A percentile compares a stretch with the other conserved stretches of the same genome.
Conservation (phyloP, 140 eudicot species). For the Oenanthe javanica region DNA sequence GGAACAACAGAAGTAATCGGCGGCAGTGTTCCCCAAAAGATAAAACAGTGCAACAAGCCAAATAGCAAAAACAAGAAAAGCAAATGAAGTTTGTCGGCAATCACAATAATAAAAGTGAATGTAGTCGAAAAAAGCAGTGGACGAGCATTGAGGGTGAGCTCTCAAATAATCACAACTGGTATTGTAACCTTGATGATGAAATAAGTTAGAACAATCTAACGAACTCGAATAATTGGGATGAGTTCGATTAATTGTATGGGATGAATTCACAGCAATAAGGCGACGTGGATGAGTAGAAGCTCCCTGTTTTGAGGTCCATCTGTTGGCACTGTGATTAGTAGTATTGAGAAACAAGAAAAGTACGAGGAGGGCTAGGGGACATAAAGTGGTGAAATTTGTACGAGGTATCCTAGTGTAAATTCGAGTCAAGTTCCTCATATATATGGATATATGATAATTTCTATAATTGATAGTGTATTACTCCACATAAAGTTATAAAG, state of each 20-base stretch:
- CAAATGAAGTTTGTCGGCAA: conserved; percentile 51
- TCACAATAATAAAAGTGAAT: conserved; percentile 67
- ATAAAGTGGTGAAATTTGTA: not conserved
- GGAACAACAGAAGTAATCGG: conserved; percentile 93
- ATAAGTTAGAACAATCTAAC: conserved; percentile 39
- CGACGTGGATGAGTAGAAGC: conserved; percentile 12
- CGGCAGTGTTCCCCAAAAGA: conserved; percentile 90
- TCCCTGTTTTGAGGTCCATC: conserved; percentile 31
- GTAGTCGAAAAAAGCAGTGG: conserved; percentile 66
- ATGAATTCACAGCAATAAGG: conserved; percentile 23
- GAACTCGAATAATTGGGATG: conserved; percentile 15
- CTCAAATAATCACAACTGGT: conserved; percentile 64
- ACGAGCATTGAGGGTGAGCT: conserved; percentile 60
- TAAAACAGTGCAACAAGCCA: conserved; percentile 90
- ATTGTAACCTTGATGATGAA: conserved; percentile 45
- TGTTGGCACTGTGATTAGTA: conserved; percentile 22
- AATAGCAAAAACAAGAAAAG: conserved; percentile 49
- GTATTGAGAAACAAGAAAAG: conserved; percentile 42
- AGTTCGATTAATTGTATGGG: conserved; percentile 18
- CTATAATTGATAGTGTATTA: too few relatives aligned
- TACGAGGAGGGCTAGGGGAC: conserved; percentile 20
- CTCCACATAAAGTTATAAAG: not conserved
- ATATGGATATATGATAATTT: not conserved
- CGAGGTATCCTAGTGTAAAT: conserved; percentile 3
- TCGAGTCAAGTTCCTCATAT: conserved; percentile 27